These are phyloP conservation scores for Phytophthora foliorum DNA, from an alignment of 352 stramenopile species.

Conservation along the genomic window DNA sequence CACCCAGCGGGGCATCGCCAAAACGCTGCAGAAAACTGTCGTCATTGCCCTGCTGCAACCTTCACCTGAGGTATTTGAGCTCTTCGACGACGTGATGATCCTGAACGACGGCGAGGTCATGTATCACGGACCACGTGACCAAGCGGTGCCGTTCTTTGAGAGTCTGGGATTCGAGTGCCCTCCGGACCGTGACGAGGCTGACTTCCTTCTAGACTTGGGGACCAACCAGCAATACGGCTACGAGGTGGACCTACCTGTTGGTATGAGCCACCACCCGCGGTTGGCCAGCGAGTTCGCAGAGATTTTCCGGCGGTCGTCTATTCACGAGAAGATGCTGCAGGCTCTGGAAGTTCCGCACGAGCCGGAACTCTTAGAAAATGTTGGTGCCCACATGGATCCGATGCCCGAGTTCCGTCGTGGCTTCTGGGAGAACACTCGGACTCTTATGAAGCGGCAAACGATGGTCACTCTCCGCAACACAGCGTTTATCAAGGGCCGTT, in stretches of 20 bases:
- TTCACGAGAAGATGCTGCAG: constrained; percentile 27
- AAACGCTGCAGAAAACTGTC: constrained; percentile 35
- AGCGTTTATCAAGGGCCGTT: constrained; percentile 37
- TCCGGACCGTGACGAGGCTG: constrained; percentile 34
- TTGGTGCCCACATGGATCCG: constrained; percentile 29
- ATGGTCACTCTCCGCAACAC: constrained; percentile 57
- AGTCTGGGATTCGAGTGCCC: constrained; percentile 58
- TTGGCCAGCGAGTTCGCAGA: constrained; percentile 45
- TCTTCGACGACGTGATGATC: constrained; percentile 32
- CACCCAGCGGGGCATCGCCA: constrained; percentile 39
- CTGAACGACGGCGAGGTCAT: constrained; percentile 33
- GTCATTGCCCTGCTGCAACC: constrained; percentile 84
- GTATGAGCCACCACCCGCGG: constrained; percentile 23
- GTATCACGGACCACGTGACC: constrained; percentile 46
- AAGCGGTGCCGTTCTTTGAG: constrained; percentile 74
- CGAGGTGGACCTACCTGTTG: constrained; percentile 17
- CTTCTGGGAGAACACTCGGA: constrained; percentile 45
- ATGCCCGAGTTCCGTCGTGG: constrained; percentile 40
- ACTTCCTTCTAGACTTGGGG: constrained; percentile 45
- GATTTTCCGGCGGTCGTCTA: constrained; percentile 24
- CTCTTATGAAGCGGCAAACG: constrained; percentile 38
- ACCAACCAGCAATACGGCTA: constrained; percentile 46
- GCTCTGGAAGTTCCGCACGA: constrained; percentile 25
- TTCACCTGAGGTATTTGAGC: constrained; percentile 50
- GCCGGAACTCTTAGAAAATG: constrained; percentile 22